Base-by-base conservation (phyloP, 2,329 filamentous ascomycete species). In the Ascochyta viciae-villosae region DNA sequence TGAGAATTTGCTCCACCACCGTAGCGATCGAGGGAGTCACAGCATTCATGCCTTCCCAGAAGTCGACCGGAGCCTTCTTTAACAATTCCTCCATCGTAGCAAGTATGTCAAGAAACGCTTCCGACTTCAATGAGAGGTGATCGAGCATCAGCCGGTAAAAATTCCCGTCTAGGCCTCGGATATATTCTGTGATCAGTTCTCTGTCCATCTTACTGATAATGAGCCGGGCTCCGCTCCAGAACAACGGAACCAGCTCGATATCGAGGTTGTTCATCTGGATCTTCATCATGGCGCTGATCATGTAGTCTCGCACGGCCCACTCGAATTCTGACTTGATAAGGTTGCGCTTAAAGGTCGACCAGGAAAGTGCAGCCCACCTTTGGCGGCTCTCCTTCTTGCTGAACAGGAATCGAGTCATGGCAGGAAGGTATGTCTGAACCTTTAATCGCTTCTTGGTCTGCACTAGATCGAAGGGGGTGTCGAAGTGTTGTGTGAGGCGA, bases 31-130 rank as follows among this genome's bases (percentile, higher is more conserved):
- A 89, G 3, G 92, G 89, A 0, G 90, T 89, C 46, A 94, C 91
- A 27, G 91, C 86, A 46, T 90, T 88, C 77, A 96, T 89, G 1
- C 92, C 89, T 66, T 92, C 89, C 94, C 94, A 97, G 66, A 97
- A 95, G 40, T 90, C 89, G 50, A 84, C 85, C 0, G 92, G 84
- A 0, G 91, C 89, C 65, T 90, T 92, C 61, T 88, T 84, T 48
- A 97, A 80, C 15, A 97, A 82, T 12, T 81, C 81, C 40, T 85
- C 86, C 58, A 96, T 84, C 1, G 88, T 87, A 52, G 87, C 85
- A 41, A 96, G 82, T 15, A 95, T 81, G 54, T 88, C 83, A 12
- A 87, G 81, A 55, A 96, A 81, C 22, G 90, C 85, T 2, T 71
- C 63, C 1, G 74, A 75, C 23, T 78, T 70, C 5, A 82, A 60